These are phyloP conservation scores for Nothophaeocryptopus gaeumannii DNA, from an alignment of 2,329 filamentous ascomycete species.

Conservation along the genomic window DNA sequence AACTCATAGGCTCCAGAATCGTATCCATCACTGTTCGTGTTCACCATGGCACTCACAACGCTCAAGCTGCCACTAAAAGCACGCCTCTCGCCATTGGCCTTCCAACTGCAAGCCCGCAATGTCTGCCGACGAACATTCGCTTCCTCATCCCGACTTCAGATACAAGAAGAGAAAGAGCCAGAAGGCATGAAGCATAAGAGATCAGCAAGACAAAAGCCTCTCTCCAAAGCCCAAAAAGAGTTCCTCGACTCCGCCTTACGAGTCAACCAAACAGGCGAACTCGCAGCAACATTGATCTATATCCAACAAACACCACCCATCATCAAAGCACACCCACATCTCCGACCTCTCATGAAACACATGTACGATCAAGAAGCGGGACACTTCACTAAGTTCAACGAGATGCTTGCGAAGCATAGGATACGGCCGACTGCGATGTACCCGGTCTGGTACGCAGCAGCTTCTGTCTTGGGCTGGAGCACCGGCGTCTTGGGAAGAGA, in stretches of 20 bases:
- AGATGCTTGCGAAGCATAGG: slow-evolving; percentile 77
- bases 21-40: no score
- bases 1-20: no score
- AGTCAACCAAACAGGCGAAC: slow-evolving; percentile 95
- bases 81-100: slow-evolving; percentile 29
- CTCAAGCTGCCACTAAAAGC: slow-evolving; percentile 27
- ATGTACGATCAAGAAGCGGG: slow-evolving; percentile 97
- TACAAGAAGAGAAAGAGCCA: slow-evolving; percentile 22
- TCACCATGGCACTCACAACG: slow-evolving; percentile 5
- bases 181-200: slow-evolving; percentile 19
- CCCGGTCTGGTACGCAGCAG: slow-evolving; percentile 79
- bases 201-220: slow-evolving; percentile 21
- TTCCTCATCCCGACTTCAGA: slow-evolving; percentile 15
- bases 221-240: slow-evolving; percentile 58
- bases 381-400: slow-evolving; percentile 83
- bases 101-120: slow-evolving; percentile 29
- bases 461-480: slow-evolving; percentile 79
- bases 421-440: slow-evolving; percentile 91
- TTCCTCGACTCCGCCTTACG: slow-evolving; percentile 80
- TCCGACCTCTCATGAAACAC: slow-evolving; percentile 88
- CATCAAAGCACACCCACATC: slow-evolving; percentile 74
- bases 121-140: slow-evolving; percentile 20
- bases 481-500: slow-evolving; percentile 87
- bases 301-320: slow-evolving; percentile 81
- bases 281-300: slow-evolving; percentile 96